These are phyloP conservation scores for Hemisphaericaspora nanyangensis DNA, from an alignment of 805 yeast species.

Conservation along the genomic window DNA sequence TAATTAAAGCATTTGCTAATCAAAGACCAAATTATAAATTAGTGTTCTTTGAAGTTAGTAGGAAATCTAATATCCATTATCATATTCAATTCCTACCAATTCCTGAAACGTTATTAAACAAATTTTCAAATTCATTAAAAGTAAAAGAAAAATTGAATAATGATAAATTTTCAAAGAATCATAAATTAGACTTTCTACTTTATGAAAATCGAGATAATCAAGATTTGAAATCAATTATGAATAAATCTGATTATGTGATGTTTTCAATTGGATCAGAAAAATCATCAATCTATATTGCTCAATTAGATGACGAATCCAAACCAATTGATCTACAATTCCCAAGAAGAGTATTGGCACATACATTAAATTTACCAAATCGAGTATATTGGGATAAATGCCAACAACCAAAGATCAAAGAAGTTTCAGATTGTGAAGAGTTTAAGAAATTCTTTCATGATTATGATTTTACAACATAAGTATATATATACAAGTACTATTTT, in stretches of 20 bases:
- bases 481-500: not conserved
- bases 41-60: conserved; percentile 67
- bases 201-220: conserved; percentile 21
- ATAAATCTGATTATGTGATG: conserved; percentile 34
- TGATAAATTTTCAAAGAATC: conserved; percentile 40
- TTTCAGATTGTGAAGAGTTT: conserved; percentile 57
- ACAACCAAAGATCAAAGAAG: conserved; percentile 62
- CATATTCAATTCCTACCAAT: conserved; percentile 79
- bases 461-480: conserved; percentile 42
- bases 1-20: conserved; percentile 46
- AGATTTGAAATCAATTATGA: conserved; percentile 17
- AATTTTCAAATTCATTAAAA: conserved; percentile 45
- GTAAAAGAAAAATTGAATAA: conserved; percentile 44
- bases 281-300: conserved; percentile 15
- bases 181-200: conserved; percentile 39
- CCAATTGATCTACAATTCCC: conserved; percentile 79
- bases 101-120: conserved; percentile 37
- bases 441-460: conserved; percentile 49
- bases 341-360: conserved; percentile 67
- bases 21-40: conserved; percentile 42
- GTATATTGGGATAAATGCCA: conserved; percentile 74
- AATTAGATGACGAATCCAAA: conserved; percentile 21
- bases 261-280: conserved; percentile 23
- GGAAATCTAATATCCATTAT: conserved; percentile 63
- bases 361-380: conserved; percentile 58